Evolutionary conservation across 345 rosid species (phyloP).

Genomic region (Physaria fendleri): DNA sequence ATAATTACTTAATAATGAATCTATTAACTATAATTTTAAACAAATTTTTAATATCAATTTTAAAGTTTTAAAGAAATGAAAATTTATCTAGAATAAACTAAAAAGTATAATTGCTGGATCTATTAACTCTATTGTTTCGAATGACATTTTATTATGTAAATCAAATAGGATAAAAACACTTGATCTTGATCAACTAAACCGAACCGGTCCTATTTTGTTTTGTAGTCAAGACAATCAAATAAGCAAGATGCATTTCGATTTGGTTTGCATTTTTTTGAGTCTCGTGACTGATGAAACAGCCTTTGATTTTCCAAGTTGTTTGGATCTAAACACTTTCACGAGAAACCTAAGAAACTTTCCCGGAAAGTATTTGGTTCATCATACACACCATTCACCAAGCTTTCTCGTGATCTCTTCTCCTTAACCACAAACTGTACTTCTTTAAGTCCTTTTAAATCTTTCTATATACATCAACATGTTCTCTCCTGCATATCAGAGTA

Average conservation of each 20-base stretch:
- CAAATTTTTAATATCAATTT: no score
- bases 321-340: constrained; percentile 27
- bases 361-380: constrained; percentile 14
- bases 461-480: constrained; percentile 26
- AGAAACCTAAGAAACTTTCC: constrained; percentile 24
- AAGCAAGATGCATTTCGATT: neutral
- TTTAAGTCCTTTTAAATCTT: neutral
- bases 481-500: neutral
- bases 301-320: constrained; percentile 26
- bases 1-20: no score
- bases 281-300: constrained; percentile 23
- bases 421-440: constrained; percentile 17
- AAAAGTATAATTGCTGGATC: no score
- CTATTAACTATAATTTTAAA: no score
- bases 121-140: no score
- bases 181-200: neutral
- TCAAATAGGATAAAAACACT: no score
- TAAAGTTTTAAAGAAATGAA: no score
- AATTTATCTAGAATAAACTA: no score
- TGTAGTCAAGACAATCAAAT: neutral
- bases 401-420: constrained; percentile 22
- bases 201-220: neutral
- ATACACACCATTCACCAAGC: constrained; percentile 19
- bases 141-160: no score
- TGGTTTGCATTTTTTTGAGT: constrained; percentile 19